Percentiles rank a stretch among this genome's conserved stretches.
Conservation (phyloP, 306 rosid genomes). For the Trifolium repens region DNA sequence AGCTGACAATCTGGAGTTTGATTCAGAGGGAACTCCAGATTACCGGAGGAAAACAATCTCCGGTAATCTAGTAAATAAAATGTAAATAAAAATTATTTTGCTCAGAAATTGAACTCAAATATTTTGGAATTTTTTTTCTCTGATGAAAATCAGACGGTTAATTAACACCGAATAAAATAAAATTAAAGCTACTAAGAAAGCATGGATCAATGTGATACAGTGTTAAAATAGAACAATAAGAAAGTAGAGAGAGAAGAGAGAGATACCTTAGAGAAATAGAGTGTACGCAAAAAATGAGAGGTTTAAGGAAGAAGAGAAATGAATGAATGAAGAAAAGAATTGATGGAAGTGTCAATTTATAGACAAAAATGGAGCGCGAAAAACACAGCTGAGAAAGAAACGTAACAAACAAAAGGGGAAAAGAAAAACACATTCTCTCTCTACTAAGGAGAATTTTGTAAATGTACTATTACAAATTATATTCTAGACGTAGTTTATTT, state of each 20-base stretch:
- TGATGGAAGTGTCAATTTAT: neutral
- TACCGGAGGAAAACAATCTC: too few relatives aligned
- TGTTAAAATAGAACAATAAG: neutral
- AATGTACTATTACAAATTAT: neutral
- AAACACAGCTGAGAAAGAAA: neutral
- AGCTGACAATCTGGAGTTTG: too few relatives aligned
- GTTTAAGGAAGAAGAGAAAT: neutral
- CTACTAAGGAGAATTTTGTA: neutral
- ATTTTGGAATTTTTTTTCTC: too few relatives aligned
- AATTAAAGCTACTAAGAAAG: too few relatives aligned
- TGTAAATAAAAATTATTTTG: too few relatives aligned
- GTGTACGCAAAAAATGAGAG: neutral
- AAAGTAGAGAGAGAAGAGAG: neutral
- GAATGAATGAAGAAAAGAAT: neutral
- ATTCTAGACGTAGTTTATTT: neutral
- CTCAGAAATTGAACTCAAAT: too few relatives aligned
- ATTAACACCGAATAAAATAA: too few relatives aligned
- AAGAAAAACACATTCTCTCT: neutral
- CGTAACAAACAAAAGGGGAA: neutral
- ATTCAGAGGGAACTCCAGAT: too few relatives aligned
- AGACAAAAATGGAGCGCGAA: slow-evolving; percentile 6
- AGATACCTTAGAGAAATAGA: neutral
- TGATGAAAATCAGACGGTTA: too few relatives aligned
- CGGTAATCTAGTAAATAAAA: too few relatives aligned
- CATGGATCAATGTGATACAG: too few relatives aligned